Evolutionary conservation across 2,329 filamentous ascomycete genomes (phyloP).

Genomic region (Fusarium nanum): DNA sequence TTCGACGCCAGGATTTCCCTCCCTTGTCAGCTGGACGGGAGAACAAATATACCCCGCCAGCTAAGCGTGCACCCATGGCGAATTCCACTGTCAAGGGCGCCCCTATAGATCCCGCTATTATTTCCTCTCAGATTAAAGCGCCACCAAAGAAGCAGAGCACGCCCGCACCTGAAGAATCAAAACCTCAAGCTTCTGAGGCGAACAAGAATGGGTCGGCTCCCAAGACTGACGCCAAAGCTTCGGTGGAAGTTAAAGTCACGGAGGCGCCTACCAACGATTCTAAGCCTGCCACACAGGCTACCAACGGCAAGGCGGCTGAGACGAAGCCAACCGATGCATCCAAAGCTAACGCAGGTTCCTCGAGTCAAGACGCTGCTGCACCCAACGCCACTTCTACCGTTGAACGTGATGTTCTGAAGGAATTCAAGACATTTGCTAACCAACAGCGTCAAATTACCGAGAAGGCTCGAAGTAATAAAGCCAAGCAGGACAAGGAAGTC

Average conservation of each 20-base stretch:
- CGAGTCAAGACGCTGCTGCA: slow-evolving; percentile 56
- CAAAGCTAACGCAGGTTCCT: slow-evolving; percentile 49
- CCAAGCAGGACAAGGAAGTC: slow-evolving; percentile 83
- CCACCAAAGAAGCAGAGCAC: slow-evolving; percentile 54
- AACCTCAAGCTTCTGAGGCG: slow-evolving; percentile 41
- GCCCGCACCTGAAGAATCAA: slow-evolving; percentile 44
- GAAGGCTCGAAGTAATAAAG: slow-evolving; percentile 67
- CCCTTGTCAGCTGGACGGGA: slow-evolving; percentile 66
- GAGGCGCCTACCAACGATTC: slow-evolving; percentile 39
- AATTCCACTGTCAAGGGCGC: slow-evolving; percentile 80
- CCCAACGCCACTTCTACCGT: slow-evolving; percentile 70
- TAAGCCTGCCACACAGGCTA: slow-evolving; percentile 52
- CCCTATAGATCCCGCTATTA: slow-evolving; percentile 88
- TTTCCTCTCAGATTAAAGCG: slow-evolving; percentile 80
- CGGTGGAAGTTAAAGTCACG: slow-evolving; percentile 47
- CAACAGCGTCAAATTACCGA: slow-evolving; percentile 67
- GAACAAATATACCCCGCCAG: slow-evolving; percentile 90
- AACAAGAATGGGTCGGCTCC: slow-evolving; percentile 48
- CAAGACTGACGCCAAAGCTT: slow-evolving; percentile 47
- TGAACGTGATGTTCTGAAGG: slow-evolving; percentile 69
- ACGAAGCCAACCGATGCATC: slow-evolving; percentile 47
- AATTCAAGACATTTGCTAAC: slow-evolving; percentile 73
- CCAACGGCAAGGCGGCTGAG: slow-evolving; percentile 50
- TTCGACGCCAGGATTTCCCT: slow-evolving; percentile 79
- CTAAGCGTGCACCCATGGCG: slow-evolving; percentile 80